Base-by-base conservation (phyloP, 495 filamentous ascomycete genomes). In the Aspergillus mulundensis region DNA sequence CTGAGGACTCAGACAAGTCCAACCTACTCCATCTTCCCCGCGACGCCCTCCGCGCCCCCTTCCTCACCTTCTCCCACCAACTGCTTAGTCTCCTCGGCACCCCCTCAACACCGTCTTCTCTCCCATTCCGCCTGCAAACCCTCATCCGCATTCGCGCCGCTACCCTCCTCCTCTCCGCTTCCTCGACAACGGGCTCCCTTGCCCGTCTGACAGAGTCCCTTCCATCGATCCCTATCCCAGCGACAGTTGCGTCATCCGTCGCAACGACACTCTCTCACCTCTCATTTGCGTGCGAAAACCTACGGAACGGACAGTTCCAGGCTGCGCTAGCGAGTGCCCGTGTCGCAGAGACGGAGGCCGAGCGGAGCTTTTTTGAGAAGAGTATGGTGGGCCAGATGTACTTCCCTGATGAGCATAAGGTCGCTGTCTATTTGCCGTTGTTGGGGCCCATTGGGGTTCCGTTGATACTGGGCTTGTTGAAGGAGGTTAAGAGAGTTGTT, bases 371-470 rank as follows among this genome's bases (percentile, higher is more conserved):
- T 70, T 98, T 98, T 63, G 95, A 98, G 75, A 96, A 95, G 70
- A 95, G 88, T 64, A 98, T 98, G 94, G 94, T 98, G 40, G 94
- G 94, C 0, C 94, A 97, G 73, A 86, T 97, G 58, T 97, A 89
- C 81, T 98, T 90, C 70, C 94, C 94, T 1, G 95, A 98, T 65
- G 94, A 98, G 72, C 94, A 98, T 65, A 98, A 97, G 71, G 81
- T 97, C n/a, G 95, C 94, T 0, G 94, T 98, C 12, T 98, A 97
- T 64, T 66, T 98, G 59, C 94, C 94, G 14, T 71, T 97, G 14
- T 72, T 98, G 48, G 94, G 95, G 1, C 94, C 95, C 1, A 85
- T 97, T 40, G 93, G 89, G 10, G 95, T 97, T 7, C 94, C 94
- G 21, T 71, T 98, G 38, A 58, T 96, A 6, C 87, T 97, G 77